Evolutionary conservation across 1,284 basidiomycete genomes (phyloP), one percentile per base, ranked within the genome.

Genomic region (Ustilago sp.): DNA sequence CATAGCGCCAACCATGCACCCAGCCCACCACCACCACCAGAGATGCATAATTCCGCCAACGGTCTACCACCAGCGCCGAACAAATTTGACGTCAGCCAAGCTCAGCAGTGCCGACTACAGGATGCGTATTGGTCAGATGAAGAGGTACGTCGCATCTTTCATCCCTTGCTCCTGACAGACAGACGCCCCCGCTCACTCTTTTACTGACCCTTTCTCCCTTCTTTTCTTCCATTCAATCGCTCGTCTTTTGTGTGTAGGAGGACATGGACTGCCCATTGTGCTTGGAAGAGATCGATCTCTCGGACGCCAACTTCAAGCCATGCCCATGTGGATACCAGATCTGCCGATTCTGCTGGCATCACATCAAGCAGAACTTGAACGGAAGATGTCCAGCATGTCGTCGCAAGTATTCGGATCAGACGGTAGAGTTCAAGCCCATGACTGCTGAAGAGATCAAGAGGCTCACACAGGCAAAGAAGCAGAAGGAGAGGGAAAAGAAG

Each of bases 321-420:
- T 99, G 97, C 87, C 92, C 95, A 63, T 99, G 97, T 88, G 97
- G 97, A 79, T 97, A 99, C 88, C 95, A 98, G 95, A 95, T 99
- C 81, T 99, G 97, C 87, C 93, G 95, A 70, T 99, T 99, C 88
- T 99, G 97, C 87, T 99, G 95, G 92, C 94, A 98, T 88, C 95
- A 98, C 88, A 96, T 98, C 90, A 93, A 94, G 89, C 91, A 94
- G 88, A 93, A 97, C 88, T 89, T 97, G 69, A 99, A 99, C 87
- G 93, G 95, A 74, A 91, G 94, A 62, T 99, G 97, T 87, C 97
- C 97, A 45, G 97, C 97, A 39, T 99, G 97, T 88, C 90, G 97
- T 84, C 90, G 95, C 81, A 91, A 93, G 77, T 99, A 99, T 86
- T 93, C 94, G 32, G 94, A 98, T 79, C 93, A 96, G 69, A 90